Percentiles rank a stretch among this genome's conserved stretches.
Conservation (phyloP, 768 basidiomycete genomes). For the Scleroderma citrinum region DNA sequence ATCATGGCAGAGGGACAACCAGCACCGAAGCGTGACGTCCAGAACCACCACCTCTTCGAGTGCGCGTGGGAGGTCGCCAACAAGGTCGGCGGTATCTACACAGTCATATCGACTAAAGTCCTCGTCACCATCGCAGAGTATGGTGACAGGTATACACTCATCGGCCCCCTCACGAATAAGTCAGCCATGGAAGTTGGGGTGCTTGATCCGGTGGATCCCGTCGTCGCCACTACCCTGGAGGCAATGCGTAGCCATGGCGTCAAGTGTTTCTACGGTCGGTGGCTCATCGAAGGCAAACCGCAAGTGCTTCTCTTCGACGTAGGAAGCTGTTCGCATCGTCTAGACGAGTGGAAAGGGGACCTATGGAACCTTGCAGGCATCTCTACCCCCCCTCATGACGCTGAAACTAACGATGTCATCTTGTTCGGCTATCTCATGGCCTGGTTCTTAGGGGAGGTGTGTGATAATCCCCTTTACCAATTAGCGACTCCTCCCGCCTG, state of each 20-base stretch:
- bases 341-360: conserved; percentile 99
- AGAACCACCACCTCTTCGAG: conserved; percentile 82
- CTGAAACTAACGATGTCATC: conserved; percentile 98
- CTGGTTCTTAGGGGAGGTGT: conserved; percentile 98
- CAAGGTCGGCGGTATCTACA: conserved; percentile 99
- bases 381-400: conserved; percentile 92
- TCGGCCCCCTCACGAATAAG: conserved; percentile 98
- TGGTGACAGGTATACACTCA: conserved; percentile 91
- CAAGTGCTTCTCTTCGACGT: conserved; percentile 95
- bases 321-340: conserved; percentile 73
- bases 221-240: conserved; percentile 70
- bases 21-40: conserved; percentile 57
- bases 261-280: conserved; percentile 91
- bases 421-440: conserved; percentile 97
- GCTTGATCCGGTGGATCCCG: conserved; percentile 79
- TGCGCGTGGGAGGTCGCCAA: conserved; percentile 98
- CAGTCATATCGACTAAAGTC: conserved; percentile 99
- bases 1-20: conserved; percentile 15
- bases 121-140: conserved; percentile 97
- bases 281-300: conserved; percentile 97
- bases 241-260: conserved; percentile 86
- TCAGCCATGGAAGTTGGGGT: conserved; percentile 98
- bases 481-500: no score
- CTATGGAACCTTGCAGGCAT: conserved; percentile 98
- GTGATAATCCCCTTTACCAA: no score